Conservation (phyloP, 768 basidiomycete species). For the Ephemerocybe angulata region DNA sequence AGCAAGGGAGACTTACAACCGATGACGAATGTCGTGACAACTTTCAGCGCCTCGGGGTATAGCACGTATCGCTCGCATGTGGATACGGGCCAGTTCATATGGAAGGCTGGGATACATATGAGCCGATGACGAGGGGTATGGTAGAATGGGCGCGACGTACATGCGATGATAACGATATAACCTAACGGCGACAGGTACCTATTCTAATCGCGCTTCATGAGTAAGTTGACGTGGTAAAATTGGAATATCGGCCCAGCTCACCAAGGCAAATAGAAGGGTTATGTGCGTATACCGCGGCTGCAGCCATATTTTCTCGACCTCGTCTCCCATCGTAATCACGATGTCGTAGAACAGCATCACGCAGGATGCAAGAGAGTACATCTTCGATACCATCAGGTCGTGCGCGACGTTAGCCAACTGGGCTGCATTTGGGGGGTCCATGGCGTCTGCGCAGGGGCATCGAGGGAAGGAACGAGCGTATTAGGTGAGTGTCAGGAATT, state of each 20-base stretch:
- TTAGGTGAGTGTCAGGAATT: no score
- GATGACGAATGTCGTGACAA: slow-evolving; percentile 28
- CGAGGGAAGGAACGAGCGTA: no score
- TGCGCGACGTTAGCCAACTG: neutral
- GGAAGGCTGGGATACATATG: slow-evolving; percentile 23
- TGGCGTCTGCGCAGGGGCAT: no score
- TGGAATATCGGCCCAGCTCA: slow-evolving; percentile 13
- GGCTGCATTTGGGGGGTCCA: no score
- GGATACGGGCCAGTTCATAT: slow-evolving; percentile 28
- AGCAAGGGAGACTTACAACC: slow-evolving; percentile 13
- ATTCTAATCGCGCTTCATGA: neutral
- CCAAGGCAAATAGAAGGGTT: slow-evolving; percentile 29
- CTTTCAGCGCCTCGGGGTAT: slow-evolving; percentile 33
- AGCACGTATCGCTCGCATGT: slow-evolving; percentile 33
- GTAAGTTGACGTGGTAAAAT: neutral
- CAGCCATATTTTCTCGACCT: slow-evolving; percentile 34
- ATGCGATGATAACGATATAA: slow-evolving; percentile 10
- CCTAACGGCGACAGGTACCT: slow-evolving; percentile 7
- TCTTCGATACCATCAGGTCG: slow-evolving; percentile 27
- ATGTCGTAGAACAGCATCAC: slow-evolving; percentile 39
- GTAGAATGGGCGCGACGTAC: neutral
- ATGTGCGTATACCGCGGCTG: slow-evolving; percentile 23
- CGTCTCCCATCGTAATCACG: slow-evolving; percentile 30
- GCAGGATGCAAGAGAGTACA: slow-evolving; percentile 36
- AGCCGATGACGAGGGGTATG: neutral